Evolutionary conservation across 2,329 filamentous ascomycete genomes (phyloP), one percentile per base, ranked within the genome.

Genomic region (Clonostachys sp.): DNA sequence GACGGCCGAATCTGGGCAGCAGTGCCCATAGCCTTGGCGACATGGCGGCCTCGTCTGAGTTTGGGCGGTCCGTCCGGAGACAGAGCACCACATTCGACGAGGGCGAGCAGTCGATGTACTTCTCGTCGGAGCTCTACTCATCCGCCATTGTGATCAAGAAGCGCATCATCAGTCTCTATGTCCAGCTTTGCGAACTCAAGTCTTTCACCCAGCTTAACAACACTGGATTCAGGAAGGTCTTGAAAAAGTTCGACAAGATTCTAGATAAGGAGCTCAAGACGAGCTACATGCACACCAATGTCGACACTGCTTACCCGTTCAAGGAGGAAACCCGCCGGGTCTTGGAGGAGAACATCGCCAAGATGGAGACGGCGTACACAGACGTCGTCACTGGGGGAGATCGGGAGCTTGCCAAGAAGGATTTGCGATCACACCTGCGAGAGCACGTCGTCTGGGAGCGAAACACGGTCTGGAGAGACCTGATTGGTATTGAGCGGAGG

Each of bases 201-300:
- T 97, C 92, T 3, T 99, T 91, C 61, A 85, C 91, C 47, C 92
- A 97, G 70, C 81, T 99, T 52, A 99, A 99, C 75, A 87, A 88
- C 68, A 99, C 94, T 1, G 94, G 94, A 12, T 99, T 99, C 70
- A 83, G 86, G 60, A 99, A 99, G 69, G 91, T 95, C 1, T 72
- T 97, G 55, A 99, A 99, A 71, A 99, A 99, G 67, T 99, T 94
- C 61, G 94, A 99, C 76, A 99, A 99, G 74, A 97, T 88, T 48
- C 71, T 96, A 49, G 87, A 96, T 65, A 85, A 86, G 54, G 85
- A 85, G 57, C 74, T 97, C 47, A 91, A 92, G 55, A 73, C 80
- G 13, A 73, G 77, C 42, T 99, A 96, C 64, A 83, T 96, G 66
- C 77, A 81, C 48, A 71, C 81, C 34, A 76, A 80, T 35, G 90